Base-by-base conservation (phyloP, 2,329 filamentous ascomycete species). In the Botryotinia calthae region DNA sequence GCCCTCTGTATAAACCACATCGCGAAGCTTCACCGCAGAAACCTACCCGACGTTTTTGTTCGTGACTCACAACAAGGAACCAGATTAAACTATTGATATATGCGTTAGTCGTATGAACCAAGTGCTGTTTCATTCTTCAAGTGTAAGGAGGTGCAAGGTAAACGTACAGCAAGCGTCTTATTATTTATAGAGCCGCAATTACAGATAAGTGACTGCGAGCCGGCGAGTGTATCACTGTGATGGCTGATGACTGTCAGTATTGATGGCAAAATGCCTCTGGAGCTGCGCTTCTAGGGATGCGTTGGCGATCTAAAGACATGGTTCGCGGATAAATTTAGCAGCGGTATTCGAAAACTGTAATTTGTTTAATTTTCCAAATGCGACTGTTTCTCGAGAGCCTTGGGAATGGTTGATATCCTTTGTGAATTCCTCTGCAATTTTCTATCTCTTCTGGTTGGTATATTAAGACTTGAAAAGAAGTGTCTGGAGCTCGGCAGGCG, bases 281-380 rank as follows among this genome's bases (percentile, higher is more conserved):
- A 1, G 18, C 34, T 56, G 25, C 1, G 34, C 9, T 40, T 20
- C 12, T 28, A 28, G 18, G 9, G 0, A 7, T 40, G 22, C 20
- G n/a, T 73, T 69, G 14, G 28, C 40, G 20, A 54, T n/a, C 42
- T 67, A 25, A 12, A 67, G 6, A n/a, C 20, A 72, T 75, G 74
- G 14, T 66, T 76, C 76, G 42, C 69, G 70, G 42, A 61, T 40
- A 40, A 73, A 77, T 20, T 9, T 5, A 61, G 58, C 70, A 61
- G 54, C 73, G 3, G 28, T 34, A 14, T 22, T 48, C 12, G 65
- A 74, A 20, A 22, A 22, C 59, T 72, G 25, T 5, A 65, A 22
- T n/a, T 73, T 69, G 31, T 75, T 75, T 2, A 71, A 42, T 54
- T 75, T 70, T 2, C 20, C 42, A 12, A 22, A 10, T 61, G 25